A percentile compares a stretch with the other conserved stretches of the same genome.
Evolutionary conservation across 768 basidiomycete genomes (phyloP).

Genomic region (Lepiota brunneoincarnata): DNA sequence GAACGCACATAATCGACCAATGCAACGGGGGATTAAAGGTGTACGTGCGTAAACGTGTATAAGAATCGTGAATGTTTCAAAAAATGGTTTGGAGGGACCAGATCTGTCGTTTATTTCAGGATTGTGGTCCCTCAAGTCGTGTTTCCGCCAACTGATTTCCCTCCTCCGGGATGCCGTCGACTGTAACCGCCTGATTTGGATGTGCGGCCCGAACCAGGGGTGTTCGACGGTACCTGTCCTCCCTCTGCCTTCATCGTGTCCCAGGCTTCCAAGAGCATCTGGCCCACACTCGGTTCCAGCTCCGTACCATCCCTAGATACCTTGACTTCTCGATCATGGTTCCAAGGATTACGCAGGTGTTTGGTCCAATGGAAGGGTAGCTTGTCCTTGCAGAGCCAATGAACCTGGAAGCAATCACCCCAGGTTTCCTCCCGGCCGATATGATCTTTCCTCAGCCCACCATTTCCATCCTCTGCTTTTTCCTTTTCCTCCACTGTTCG

Average conservation of each 20-base stretch:
- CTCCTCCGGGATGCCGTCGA: not conserved
- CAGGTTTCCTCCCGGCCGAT: constrained; percentile 30
- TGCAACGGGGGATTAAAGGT: no score
- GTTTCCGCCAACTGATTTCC: not conserved
- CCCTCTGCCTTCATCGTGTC: constrained; percentile 15
- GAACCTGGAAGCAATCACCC: constrained; percentile 79
- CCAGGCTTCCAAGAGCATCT: constrained; percentile 72
- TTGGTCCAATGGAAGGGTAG: constrained; percentile 76
- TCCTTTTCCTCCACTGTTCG: constrained; percentile 18
- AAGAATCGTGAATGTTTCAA: no score
- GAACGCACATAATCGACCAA: no score
- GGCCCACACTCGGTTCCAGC: constrained; percentile 76
- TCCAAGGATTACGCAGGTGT: constrained; percentile 91
- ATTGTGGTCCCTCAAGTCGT: not conserved
- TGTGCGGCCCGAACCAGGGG: not conserved
- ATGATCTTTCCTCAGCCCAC: constrained; percentile 16
- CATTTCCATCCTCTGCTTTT: constrained; percentile 21
- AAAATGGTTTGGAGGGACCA: not conserved
- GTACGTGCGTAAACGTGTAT: no score
- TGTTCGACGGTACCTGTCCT: not conserved
- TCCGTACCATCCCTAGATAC: constrained; percentile 91
- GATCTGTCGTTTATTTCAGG: not conserved
- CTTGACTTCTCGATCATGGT: constrained; percentile 78
- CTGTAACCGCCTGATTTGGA: not conserved
- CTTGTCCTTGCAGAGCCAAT: constrained; percentile 74